Evolutionary conservation across 768 basidiomycete species (phyloP).

Genomic region (Lentinus brumalis): DNA sequence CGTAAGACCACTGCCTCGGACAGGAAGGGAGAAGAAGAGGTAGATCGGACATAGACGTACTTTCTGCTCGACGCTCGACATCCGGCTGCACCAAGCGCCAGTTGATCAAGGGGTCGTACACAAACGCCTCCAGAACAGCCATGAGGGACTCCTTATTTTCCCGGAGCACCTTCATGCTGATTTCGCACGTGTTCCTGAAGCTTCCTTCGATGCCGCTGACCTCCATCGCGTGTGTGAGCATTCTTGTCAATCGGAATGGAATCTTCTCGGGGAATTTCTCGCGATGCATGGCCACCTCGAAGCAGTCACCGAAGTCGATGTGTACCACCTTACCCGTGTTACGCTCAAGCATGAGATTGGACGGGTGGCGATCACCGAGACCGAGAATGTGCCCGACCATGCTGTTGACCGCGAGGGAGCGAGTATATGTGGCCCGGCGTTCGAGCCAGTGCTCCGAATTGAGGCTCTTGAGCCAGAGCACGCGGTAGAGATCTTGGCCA

Average conservation of each 20-base stretch:
- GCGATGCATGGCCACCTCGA: constrained; percentile 96
- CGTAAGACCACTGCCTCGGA: constrained; percentile 1
- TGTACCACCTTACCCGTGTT: constrained; percentile 94
- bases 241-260: constrained; percentile 95
- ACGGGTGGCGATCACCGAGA: constrained; percentile 96
- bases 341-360: constrained; percentile 90
- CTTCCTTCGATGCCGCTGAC: constrained; percentile 98
- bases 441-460: constrained; percentile 99
- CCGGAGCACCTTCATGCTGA: constrained; percentile 95
- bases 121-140: constrained; percentile 98
- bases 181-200: constrained; percentile 93
- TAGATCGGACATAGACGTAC: constrained; percentile 35
- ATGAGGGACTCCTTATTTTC: constrained; percentile 99
- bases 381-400: constrained; percentile 99
- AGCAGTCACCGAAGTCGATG: constrained; percentile 97
- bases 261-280: constrained; percentile 99
- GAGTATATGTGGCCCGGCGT: constrained; percentile 91
- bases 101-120: constrained; percentile 97
- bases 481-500: constrained; percentile 95
- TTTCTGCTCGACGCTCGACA: constrained; percentile 72
- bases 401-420: constrained; percentile 93
- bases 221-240: constrained; percentile 99
- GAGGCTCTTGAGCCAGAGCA: constrained; percentile 92
- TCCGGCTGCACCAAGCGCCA: constrained; percentile 93
- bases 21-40: background rate